Evolutionary conservation across 140 eudicot species (phyloP).

Genomic region (Oenanthe javanica): DNA sequence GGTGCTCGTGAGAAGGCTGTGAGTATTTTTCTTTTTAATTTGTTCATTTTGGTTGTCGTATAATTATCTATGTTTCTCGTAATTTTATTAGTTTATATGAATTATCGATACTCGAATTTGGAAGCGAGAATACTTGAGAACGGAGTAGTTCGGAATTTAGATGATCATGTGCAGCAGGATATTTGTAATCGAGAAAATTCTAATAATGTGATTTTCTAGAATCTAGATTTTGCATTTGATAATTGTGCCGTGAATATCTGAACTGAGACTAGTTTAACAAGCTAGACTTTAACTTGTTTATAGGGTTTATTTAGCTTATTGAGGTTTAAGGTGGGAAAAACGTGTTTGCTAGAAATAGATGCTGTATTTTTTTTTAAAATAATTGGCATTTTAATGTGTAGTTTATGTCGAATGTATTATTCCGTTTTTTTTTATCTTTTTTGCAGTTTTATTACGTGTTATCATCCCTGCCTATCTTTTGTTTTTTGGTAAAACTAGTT

Average conservation of each 20-base stretch:
- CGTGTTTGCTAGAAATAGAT: background rate
- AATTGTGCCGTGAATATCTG: background rate
- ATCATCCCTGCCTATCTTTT: background rate
- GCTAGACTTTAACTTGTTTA: background rate
- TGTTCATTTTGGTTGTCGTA: background rate
- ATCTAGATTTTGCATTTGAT: background rate
- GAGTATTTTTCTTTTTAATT: slow-evolving; percentile 14
- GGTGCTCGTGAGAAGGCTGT: slow-evolving; percentile 94
- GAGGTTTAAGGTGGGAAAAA: background rate
- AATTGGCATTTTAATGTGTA: background rate
- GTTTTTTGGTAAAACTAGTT: background rate
- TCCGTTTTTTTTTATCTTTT: background rate
- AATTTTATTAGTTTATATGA: background rate
- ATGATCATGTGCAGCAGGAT: background rate
- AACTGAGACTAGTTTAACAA: too few species aligned
- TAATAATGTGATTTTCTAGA: background rate
- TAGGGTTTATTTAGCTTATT: background rate
- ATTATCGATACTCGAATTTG: background rate
- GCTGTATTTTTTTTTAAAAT: background rate
- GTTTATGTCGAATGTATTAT: too few species aligned
- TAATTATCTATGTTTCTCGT: background rate
- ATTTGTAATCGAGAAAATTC: background rate
- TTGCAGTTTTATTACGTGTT: background rate
- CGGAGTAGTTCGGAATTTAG: background rate
- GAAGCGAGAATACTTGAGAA: background rate